phyloP scores from a whole-genome alignment of 176 grass and related monocot species.

The Hsuehochloa calcarea region DNA sequence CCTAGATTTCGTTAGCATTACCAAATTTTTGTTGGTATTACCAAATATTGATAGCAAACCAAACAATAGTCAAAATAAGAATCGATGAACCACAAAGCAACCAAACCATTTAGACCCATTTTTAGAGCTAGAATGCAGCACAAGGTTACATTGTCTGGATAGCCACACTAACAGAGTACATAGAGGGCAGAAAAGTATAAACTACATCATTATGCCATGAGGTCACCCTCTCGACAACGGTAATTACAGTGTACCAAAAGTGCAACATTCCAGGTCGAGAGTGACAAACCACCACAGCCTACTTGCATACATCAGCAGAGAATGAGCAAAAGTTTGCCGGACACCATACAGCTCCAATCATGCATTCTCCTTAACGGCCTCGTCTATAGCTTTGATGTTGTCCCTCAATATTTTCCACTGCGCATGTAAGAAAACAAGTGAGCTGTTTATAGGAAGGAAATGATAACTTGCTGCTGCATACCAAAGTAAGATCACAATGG shows the following conservation, averaged over 20 bases:
- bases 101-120: background rate
- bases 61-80: background rate
- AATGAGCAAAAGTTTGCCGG: background rate
- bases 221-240: background rate
- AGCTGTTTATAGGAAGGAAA: background rate
- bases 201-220: background rate
- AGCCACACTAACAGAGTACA: background rate
- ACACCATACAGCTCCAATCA: background rate
- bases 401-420: slow-evolving; percentile 53
- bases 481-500: background rate
- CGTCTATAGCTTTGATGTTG: slow-evolving; percentile 45
- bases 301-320: background rate
- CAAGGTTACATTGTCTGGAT: background rate
- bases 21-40: no score
- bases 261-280: background rate
- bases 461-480: background rate
- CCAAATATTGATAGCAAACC: no score
- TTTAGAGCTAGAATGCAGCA: background rate
- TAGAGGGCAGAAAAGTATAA: background rate
- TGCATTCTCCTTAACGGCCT: slow-evolving; percentile 42
- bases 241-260: background rate
- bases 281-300: background rate
- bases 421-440: background rate
- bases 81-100: background rate
- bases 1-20: no score